A percentile compares a stretch with the other conserved stretches of the same genome.
These are phyloP conservation scores for Moringa oleifera DNA, from an alignment of 345 rosid species.

Conservation along the genomic window DNA sequence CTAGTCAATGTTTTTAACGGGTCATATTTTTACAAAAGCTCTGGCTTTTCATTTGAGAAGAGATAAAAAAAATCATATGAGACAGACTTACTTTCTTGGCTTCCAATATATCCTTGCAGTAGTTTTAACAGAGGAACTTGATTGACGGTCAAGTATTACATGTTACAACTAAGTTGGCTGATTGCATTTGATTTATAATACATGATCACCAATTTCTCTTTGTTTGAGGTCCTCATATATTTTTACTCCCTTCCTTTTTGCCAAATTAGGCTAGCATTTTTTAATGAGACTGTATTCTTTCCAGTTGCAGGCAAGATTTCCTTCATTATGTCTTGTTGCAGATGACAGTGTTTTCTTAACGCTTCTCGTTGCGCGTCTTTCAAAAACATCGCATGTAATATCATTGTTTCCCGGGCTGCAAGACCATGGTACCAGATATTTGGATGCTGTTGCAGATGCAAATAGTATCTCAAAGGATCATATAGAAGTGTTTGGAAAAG, in stretches of 20 bases:
- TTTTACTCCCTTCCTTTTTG: no score
- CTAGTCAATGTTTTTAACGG: background rate
- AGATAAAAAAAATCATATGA: no score
- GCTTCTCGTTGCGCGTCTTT: constrained; percentile 47
- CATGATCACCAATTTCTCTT: no score
- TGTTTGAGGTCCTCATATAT: background rate
- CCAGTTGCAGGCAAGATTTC: constrained; percentile 62
- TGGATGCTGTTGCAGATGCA: constrained; percentile 55
- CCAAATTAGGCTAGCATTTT: background rate
- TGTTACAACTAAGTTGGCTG: no score
- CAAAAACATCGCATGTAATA: constrained; percentile 44
- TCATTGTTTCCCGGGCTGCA: constrained; percentile 71
- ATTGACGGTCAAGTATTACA: no score
- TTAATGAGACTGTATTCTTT: constrained; percentile 9
- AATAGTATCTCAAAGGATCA: constrained; percentile 55
- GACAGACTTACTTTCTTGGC: no score
- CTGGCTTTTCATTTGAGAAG: background rate
- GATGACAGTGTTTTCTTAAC: constrained; percentile 84
- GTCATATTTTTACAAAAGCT: no score
- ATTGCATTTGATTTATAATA: no score
- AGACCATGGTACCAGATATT: constrained; percentile 49
- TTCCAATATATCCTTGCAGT: no score
- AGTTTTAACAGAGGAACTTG: no score
- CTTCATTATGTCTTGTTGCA: constrained; percentile 53
- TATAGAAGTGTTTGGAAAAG: constrained; percentile 42